Conservation (phyloP, 768 basidiomycete genomes). For the Albatrellus ellisii region DNA sequence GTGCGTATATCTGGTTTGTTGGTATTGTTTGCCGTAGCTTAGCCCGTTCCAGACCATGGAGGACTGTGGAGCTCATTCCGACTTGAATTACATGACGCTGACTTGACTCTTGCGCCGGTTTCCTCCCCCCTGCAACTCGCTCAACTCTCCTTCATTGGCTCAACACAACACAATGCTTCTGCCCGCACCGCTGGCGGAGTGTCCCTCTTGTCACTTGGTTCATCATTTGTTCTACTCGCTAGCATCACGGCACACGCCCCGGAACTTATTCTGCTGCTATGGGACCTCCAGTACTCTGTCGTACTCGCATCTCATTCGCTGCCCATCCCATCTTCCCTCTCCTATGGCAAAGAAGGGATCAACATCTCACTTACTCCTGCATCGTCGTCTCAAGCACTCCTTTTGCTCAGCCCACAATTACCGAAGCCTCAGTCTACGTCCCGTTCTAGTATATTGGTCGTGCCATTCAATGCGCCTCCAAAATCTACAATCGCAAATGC, state of each 20-base stretch:
- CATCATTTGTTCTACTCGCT: conserved; percentile 47
- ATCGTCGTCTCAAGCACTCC: conserved; percentile 34
- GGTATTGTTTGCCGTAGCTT: neutral
- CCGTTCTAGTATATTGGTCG: conserved; percentile 42
- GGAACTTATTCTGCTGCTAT: conserved; percentile 43
- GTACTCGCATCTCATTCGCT: conserved; percentile 41
- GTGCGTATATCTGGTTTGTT: conserved; percentile 13
- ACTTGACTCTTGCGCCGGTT: neutral
- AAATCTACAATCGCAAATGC: conserved; percentile 52
- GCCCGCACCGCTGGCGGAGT: conserved; percentile 8
- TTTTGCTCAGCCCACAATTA: conserved; percentile 31
- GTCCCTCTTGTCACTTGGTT: conserved; percentile 36
- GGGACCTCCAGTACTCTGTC: conserved; percentile 60
- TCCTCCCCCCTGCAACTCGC: conserved; percentile 4
- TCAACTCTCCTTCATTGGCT: conserved; percentile 8
- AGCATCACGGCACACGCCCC: conserved; percentile 23
- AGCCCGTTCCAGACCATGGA: neutral
- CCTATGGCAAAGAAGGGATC: conserved; percentile 20
- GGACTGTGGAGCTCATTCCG: neutral
- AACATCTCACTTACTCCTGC: conserved; percentile 21
- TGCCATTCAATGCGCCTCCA: conserved; percentile 40
- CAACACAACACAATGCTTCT: neutral
- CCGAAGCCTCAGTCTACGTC: conserved; percentile 3
- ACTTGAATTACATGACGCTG: neutral
- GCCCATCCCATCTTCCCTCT: conserved; percentile 33